phyloP scores from a whole-genome alignment of 23 red algal genomes.

The Cyanidium caldarium region DNA sequence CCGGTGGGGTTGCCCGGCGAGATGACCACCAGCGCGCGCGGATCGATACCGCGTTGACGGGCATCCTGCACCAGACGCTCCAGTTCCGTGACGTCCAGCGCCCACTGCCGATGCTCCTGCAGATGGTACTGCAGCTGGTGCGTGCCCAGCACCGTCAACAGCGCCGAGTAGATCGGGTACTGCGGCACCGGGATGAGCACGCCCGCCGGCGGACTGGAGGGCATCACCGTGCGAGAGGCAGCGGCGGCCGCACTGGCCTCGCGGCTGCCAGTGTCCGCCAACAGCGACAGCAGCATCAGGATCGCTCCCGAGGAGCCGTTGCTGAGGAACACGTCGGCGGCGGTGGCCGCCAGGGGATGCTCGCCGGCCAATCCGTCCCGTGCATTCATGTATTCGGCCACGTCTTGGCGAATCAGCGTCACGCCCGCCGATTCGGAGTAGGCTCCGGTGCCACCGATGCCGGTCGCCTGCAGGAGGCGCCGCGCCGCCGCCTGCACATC shows the following conservation, averaged over 20 bases:
- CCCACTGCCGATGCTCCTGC: slow-evolving; percentile 59
- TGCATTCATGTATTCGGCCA: slow-evolving; percentile 35
- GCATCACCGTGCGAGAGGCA: neutral
- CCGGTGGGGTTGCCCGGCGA: slow-evolving; percentile 96
- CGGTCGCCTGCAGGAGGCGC: slow-evolving; percentile 8
- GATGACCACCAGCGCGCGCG: slow-evolving; percentile 67
- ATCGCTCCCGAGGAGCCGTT: slow-evolving; percentile 80
- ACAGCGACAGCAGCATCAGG: slow-evolving; percentile 34
- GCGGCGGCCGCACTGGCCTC: slow-evolving; percentile 1
- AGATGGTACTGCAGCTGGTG: slow-evolving; percentile 54
- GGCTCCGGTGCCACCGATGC: slow-evolving; percentile 44
- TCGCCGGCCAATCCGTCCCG: slow-evolving; percentile 31
- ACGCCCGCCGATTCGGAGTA: slow-evolving; percentile 72
- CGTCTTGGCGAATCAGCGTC: slow-evolving; percentile 28
- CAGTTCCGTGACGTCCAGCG: slow-evolving; percentile 45
- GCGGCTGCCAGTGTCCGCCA: slow-evolving; percentile 17
- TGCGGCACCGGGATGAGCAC: slow-evolving; percentile 85
- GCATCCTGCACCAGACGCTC: slow-evolving; percentile 21
- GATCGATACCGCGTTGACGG: slow-evolving; percentile 17
- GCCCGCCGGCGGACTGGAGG: neutral
- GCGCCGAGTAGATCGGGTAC: slow-evolving; percentile 90
- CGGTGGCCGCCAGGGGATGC: slow-evolving; percentile 1
- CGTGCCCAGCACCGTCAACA: slow-evolving; percentile 24
- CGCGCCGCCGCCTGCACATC: slow-evolving; percentile 38
- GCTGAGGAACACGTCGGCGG: slow-evolving; percentile 38